Conservation (phyloP, 352 stramenopile genomes). For the Phytophthora gonapodyides region DNA sequence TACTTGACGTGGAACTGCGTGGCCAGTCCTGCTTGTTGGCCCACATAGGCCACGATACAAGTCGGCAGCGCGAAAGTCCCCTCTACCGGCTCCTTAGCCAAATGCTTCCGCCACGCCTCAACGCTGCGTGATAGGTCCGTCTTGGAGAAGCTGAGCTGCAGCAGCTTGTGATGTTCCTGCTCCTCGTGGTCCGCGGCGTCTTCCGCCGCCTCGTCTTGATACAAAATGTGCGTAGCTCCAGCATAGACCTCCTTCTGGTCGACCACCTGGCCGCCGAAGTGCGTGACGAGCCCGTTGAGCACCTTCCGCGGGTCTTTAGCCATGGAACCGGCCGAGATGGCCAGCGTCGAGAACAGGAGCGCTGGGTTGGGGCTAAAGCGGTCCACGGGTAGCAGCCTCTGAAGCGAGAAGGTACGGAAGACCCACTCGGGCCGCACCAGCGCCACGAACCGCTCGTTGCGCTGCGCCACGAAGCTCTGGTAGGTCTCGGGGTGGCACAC, state of each 20-base stretch:
- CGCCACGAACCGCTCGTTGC: constrained; percentile 71
- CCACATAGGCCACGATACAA: constrained; percentile 62
- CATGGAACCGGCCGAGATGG: constrained; percentile 71
- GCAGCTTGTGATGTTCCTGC: constrained; percentile 43
- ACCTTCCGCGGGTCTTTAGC: constrained; percentile 83
- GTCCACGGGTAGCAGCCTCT: constrained; percentile 64
- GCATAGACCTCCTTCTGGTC: constrained; percentile 48
- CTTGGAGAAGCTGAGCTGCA: constrained; percentile 56
- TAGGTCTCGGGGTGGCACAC: constrained; percentile 69
- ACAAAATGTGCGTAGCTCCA: constrained; percentile 76
- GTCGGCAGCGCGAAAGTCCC: constrained; percentile 51
- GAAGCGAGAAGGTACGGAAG: constrained; percentile 72
- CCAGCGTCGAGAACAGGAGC: constrained; percentile 79
- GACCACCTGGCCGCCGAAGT: constrained; percentile 83
- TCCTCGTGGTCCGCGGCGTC: constrained; percentile 21
- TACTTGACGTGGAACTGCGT: constrained; percentile 74
- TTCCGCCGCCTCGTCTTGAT: constrained; percentile 49
- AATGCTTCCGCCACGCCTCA: constrained; percentile 51
- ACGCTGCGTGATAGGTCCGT: constrained; percentile 43
- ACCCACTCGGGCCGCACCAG: constrained; percentile 84
- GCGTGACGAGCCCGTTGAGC: constrained; percentile 74
- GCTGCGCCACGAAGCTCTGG: constrained; percentile 46
- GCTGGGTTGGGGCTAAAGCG: constrained; percentile 77
- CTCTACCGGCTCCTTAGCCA: constrained; percentile 32
- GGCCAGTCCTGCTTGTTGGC: constrained; percentile 49